Base-by-base conservation (phyloP, 306 rosid genomes). In the Vigna reflexopilosa region DNA sequence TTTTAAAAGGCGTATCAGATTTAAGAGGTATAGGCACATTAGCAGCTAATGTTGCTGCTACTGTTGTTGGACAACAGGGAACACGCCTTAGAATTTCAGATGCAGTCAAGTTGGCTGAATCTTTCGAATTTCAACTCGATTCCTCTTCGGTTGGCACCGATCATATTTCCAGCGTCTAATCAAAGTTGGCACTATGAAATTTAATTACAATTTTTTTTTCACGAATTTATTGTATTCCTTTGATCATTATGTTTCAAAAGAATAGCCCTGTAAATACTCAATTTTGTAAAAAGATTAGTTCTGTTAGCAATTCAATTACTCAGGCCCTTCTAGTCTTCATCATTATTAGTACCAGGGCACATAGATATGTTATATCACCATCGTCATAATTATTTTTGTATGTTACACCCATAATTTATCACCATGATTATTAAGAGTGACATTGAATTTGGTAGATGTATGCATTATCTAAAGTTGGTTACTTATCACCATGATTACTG, bases 41-140 rank as follows among this genome's bases (percentile, higher is more conserved):
- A 50, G 97, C 98, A 49, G 81, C 98, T 34, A 89, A 87, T 85
- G 90, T 91, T 57, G 98, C 98, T 16, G 90, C 98, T 75, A 91
- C 97, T 9, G 98, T 95, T 48, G 98, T 95, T 6, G 93, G 91
- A 49, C 98, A 95, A 49, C 98, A 92, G 50, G 98, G 98, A 49
- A 95, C 98, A 15, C 85, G 98, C 47, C 93, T 95, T 56, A 36
- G 91, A 59, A 80, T 95, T 87, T 84, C 92, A 44, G 97, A 92
- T 74, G 98, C 98, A 24, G 86, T 81, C 58, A 82, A 88, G 57
- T 86, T 92, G 71, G 98, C 97, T 9, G 88, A 91, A 68, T 79
- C 90, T 16, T 90, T 89, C 57, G 38, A 87, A 17, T 87, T 80
- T 80, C 80, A 80, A 50, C 77, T 42, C 24, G 84, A 83, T 72